These are phyloP conservation scores for Phaeosphaeriaceae sp. DNA, from an alignment of 2,329 filamentous ascomycete species.

Conservation along the genomic window DNA sequence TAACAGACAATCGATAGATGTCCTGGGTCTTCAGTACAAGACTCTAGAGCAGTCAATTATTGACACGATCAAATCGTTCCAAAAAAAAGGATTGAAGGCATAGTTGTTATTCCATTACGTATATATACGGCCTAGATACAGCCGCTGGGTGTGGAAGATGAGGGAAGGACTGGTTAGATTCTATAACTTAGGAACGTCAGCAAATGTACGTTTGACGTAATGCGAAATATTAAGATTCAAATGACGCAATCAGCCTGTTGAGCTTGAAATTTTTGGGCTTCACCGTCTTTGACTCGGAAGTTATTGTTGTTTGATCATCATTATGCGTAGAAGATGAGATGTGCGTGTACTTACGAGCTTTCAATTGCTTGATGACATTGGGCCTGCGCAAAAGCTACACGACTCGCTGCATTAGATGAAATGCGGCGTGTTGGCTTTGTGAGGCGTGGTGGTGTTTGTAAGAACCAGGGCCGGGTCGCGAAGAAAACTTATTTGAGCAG, in stretches of 20 bases:
- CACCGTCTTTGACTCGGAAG: conserved; percentile 46
- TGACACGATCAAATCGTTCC: conserved; percentile 69
- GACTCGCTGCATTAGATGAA: conserved; percentile 4
- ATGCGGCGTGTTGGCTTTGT: background rate
- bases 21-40: conserved; percentile 67
- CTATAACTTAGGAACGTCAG: conserved; percentile 20
- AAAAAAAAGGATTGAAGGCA: conserved; percentile 54
- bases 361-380: background rate
- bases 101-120: conserved; percentile 12
- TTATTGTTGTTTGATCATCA: conserved; percentile 46
- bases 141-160: background rate
- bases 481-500: conserved; percentile 17
- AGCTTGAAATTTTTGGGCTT: conserved; percentile 58
- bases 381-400: background rate
- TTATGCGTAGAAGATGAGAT: conserved; percentile 11
- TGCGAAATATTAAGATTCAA: conserved; percentile 5
- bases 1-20: conserved; percentile 60
- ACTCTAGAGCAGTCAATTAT: conserved; percentile 64
- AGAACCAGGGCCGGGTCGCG: conserved; percentile 1
- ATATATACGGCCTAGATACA: conserved; percentile 16
- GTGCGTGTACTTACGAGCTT: conserved; percentile 25
- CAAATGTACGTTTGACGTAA: background rate
- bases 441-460: conserved; percentile 4
- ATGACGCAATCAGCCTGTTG: conserved; percentile 58
- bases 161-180: background rate